These are phyloP conservation scores for Plasmodium vinckei DNA, from an alignment of 169 alveolate species.

Conservation along the genomic window DNA sequence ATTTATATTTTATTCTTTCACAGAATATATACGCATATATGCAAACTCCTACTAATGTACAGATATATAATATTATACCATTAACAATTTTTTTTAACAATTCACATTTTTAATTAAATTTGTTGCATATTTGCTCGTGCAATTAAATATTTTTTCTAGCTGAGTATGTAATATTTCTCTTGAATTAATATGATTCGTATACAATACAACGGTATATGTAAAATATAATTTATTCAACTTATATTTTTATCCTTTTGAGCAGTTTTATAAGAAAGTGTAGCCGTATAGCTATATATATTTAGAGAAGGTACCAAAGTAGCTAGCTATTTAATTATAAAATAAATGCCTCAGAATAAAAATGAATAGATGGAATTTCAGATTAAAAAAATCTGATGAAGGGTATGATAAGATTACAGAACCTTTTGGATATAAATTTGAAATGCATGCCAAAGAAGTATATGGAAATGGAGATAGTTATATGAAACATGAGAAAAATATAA, in stretches of 20 bases:
- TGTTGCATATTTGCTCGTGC: too few species aligned
- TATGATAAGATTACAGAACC: constrained; percentile 49
- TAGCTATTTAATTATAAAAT: too few species aligned
- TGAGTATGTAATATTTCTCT: too few species aligned
- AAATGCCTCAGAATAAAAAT: constrained; percentile 18
- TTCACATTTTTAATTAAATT: too few species aligned
- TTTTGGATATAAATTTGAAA: constrained; percentile 66
- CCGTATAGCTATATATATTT: background rate
- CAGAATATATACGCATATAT: background rate
- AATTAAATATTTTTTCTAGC: too few species aligned
- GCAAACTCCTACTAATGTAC: background rate
- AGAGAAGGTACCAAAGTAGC: background rate
- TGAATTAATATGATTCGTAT: too few species aligned
- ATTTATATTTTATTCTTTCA: too few species aligned
- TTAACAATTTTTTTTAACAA: too few species aligned
- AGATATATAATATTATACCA: background rate
- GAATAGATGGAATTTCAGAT: constrained; percentile 69
- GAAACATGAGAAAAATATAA: constrained; percentile 50
- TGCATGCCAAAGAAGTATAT: constrained; percentile 22
- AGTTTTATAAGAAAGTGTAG: background rate
- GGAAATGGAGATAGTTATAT: constrained; percentile 63
- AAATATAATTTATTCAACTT: too few species aligned
- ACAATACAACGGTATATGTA: too few species aligned
- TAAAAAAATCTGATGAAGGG: constrained; percentile 37
- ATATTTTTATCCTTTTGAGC: too few species aligned